Conservation (phyloP, 768 basidiomycete species). For the Rhodocollybia butyracea region DNA sequence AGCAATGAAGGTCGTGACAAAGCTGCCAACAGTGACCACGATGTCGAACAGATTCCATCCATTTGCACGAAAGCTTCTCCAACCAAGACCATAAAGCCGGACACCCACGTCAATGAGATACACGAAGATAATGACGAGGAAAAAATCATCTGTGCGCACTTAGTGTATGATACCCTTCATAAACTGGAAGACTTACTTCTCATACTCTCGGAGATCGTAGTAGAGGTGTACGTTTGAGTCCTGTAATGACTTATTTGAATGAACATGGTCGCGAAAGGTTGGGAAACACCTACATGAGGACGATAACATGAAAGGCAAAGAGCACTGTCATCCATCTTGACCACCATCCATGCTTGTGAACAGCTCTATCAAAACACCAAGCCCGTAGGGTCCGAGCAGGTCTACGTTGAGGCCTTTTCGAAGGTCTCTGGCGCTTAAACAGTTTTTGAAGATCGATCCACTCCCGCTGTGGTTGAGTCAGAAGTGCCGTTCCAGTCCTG, state of each 20-base stretch:
- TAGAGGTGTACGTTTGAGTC: conserved; percentile 72
- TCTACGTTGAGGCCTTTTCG: conserved; percentile 67
- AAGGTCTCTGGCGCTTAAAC: conserved; percentile 82
- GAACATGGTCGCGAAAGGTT: not conserved
- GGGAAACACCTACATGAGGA: conserved; percentile 62
- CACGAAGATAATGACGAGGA: conserved; percentile 66
- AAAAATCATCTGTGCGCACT: conserved; percentile 38
- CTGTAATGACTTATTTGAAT: conserved; percentile 32
- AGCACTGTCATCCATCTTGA: conserved; percentile 72
- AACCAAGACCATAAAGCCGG: conserved; percentile 82
- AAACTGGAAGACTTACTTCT: conserved; percentile 46
- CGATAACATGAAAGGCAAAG: conserved; percentile 78
- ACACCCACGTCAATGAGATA: conserved; percentile 77
- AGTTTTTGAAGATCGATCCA: conserved; percentile 94
- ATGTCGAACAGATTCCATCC: conserved; percentile 96
- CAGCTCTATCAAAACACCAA: conserved; percentile 93
- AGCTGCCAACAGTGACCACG: conserved; percentile 73
- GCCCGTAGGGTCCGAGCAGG: conserved; percentile 54
- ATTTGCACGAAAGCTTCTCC: conserved; percentile 78
- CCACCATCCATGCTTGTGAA: conserved; percentile 95
- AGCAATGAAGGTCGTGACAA: conserved; percentile 78
- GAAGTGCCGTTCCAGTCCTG: conserved; percentile 80
- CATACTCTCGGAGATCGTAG: conserved; percentile 45
- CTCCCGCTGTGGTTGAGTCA: conserved; percentile 84
- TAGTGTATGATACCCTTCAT: no score